Base-by-base conservation (phyloP, 2,329 filamentous ascomycete species). In the Aspergillaceae sp. region DNA sequence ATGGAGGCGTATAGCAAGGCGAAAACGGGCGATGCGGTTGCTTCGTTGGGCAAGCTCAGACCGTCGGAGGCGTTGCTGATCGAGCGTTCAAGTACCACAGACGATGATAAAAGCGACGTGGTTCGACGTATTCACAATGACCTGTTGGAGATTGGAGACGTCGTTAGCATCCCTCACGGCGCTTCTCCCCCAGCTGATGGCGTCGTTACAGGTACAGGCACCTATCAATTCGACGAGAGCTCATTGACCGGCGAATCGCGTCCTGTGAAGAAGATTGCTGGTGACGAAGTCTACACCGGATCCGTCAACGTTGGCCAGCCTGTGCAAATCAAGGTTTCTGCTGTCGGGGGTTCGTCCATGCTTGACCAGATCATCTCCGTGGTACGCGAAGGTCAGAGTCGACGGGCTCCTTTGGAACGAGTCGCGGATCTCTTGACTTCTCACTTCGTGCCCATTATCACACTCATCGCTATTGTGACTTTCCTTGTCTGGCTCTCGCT, bases 1-100 rank as follows among this genome's bases (percentile, higher is more conserved):
- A 50, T 71, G 36, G 91, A 96, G 70, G 83, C 87, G 1, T 94
- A 92, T 70, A 94, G 86, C 74, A 95, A 95, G 67, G 84, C 88
- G 0, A 91, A 85, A 59, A 88, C 90, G 0, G 89, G 89, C 1
- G 86, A 94, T 62, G 90, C 90, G 0, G 84, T 96, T 2, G 81
- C 86, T 32, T 82, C 85, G 50, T 72, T 96, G 4, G 83, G 84
- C 2, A 87, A 84, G 51, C 74, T 96, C 30, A 78, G 87, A 10
- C 89, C 90, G 0, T 82, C 78, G 0, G 85, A 86, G 44, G 89
- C 90, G 1, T 71, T 86, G 3, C 72, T 96, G 7, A 70, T 92
- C 1, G 55, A 58, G 4, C 49, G 51, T 2, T 43, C 49, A 5
- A 37, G 44, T 3, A 29, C 48, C 26, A 8, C 41, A 1, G 45